Percentiles rank a stretch among this genome's conserved stretches.
Conservation (phyloP, 2,329 filamentous ascomycete species). For the Aspergillus phoenicis region DNA sequence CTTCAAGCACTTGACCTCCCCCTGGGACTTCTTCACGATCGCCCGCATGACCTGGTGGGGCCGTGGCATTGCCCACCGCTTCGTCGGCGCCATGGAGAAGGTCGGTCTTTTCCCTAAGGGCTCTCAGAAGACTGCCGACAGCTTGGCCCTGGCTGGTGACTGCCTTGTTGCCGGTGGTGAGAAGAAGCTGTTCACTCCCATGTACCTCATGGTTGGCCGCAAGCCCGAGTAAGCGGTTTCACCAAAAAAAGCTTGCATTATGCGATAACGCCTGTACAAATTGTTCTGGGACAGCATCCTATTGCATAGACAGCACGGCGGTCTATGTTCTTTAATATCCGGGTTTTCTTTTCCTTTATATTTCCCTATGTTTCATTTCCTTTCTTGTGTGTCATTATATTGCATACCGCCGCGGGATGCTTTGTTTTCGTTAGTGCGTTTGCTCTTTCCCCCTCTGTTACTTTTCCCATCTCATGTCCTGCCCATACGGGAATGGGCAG, state of each 20-base stretch:
- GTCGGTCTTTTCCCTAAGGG: slow-evolving; percentile 75
- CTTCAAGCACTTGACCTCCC: slow-evolving; percentile 76
- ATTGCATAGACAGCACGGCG: slow-evolving; percentile 20
- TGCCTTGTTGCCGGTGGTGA: slow-evolving; percentile 82
- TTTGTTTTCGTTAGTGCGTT: slow-evolving; percentile 8
- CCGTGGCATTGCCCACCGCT: slow-evolving; percentile 71
- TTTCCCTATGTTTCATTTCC: slow-evolving; percentile 13
- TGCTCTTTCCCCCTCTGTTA: background rate
- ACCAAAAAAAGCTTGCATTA: slow-evolving; percentile 5
- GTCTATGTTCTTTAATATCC: slow-evolving; percentile 25
- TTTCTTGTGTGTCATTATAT: slow-evolving; percentile 18
- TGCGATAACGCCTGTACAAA: slow-evolving; percentile 21
- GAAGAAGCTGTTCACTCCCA: slow-evolving; percentile 94
- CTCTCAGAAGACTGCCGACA: slow-evolving; percentile 93
- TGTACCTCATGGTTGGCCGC: slow-evolving; percentile 94
- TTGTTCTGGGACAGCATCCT: slow-evolving; percentile 13
- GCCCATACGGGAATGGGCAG: slow-evolving; percentile 8
- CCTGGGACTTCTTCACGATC: slow-evolving; percentile 80
- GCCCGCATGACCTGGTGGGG: slow-evolving; percentile 87
- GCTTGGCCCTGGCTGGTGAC: slow-evolving; percentile 78
- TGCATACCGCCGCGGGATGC: slow-evolving; percentile 25
- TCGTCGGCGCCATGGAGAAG: slow-evolving; percentile 75
- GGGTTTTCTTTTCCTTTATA: slow-evolving; percentile 5
- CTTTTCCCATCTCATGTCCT: slow-evolving; percentile 17
- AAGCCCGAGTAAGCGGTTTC: slow-evolving; percentile 63